Base-by-base conservation (phyloP, 2,329 filamentous ascomycete genomes). In the Trichophyton benhamiae region DNA sequence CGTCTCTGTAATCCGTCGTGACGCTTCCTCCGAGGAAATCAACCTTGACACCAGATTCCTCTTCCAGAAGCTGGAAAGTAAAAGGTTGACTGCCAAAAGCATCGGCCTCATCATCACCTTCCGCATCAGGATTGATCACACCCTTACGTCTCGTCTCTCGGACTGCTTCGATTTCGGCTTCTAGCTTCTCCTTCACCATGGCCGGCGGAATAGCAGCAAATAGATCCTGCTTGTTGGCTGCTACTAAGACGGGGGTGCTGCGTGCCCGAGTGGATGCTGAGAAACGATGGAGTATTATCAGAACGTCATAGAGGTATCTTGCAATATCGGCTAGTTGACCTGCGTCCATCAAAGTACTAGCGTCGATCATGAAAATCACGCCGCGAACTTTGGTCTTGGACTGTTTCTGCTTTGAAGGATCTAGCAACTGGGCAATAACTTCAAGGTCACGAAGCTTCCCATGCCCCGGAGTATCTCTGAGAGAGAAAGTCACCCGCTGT, bases 171-270 rank as follows among this genome's bases (percentile, higher is more conserved):
- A 97, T 84, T 72, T 96, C 92, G 11, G 81, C 79, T 76, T 97
- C 91, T 13, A 99, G 78, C 65, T 82, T 83, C 60, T 80, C 80
- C 73, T 83, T 87, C 63, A 96, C 88, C 36, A 95, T 79, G 4
- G 82, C 81, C 0, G 88, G 83, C 0, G 94, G 94, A 59, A 96
- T 77, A 6, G 92, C 90, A 0, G 94, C 96, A 72, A 99, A 99
- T 0, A 99, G 80, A 72, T 99, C 94, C 71, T 91, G 82, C 80
- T 99, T 99, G 76, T 97, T 99, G 60, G 91, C 91, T 1, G 91
- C 91, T 38, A 99, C 79, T 41, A 99, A 80, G 6, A 99, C 81
- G 0, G 88, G 85, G 7, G 94, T 80, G 22, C 82, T 79, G 52
- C 62, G 33, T 83, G 81, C 57, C 84, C 82, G 59, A 5, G n/a